Percentiles rank a stretch among this genome's conserved stretches.
Evolutionary conservation across 2,329 filamentous ascomycete genomes (phyloP).

Genomic region (Endothia cerciana): DNA sequence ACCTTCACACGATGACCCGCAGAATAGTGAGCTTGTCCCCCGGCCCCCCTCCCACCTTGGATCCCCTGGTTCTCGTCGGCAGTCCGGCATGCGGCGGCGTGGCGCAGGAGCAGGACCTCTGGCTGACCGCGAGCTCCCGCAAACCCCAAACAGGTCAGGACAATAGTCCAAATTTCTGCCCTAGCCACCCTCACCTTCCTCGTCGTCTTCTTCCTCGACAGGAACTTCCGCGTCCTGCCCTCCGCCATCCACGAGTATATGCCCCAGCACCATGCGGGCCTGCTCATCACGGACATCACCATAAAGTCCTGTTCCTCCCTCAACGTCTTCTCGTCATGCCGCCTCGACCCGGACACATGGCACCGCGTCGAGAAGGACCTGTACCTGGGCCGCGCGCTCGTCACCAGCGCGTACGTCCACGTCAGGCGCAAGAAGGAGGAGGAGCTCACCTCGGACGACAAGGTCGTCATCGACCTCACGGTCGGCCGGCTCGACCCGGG

Average conservation of each 20-base stretch:
- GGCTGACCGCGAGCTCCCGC: background rate
- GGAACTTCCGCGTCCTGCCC: slow-evolving; percentile 84
- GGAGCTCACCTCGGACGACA: slow-evolving; percentile 74
- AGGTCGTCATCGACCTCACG: slow-evolving; percentile 77
- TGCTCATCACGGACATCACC: slow-evolving; percentile 84
- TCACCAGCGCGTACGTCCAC: slow-evolving; percentile 78
- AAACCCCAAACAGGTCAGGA: slow-evolving; percentile 55
- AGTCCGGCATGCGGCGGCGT: background rate
- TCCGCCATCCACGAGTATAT: slow-evolving; percentile 84
- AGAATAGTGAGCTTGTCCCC: slow-evolving; percentile 25
- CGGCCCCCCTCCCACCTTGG: background rate
- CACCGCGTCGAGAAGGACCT: slow-evolving; percentile 88
- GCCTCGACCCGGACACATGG: slow-evolving; percentile 73
- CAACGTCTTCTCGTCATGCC: slow-evolving; percentile 76
- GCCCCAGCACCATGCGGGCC: slow-evolving; percentile 81
- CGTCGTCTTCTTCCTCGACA: slow-evolving; percentile 81
- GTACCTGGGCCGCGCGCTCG: slow-evolving; percentile 75
- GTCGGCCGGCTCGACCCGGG: slow-evolving; percentile 74
- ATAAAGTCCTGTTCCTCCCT: slow-evolving; percentile 75
- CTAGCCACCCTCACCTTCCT: slow-evolving; percentile 69
- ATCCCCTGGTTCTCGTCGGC: background rate
- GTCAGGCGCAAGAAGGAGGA: slow-evolving; percentile 85
- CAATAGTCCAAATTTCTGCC: slow-evolving; percentile 74
- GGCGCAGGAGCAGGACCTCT: too few relatives aligned
- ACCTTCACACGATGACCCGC: slow-evolving; percentile 26